Evolutionary conservation across 2,329 filamentous ascomycete genomes (phyloP), one percentile per base, ranked within the genome.

Genomic region (Phialocephala subalpina): DNA sequence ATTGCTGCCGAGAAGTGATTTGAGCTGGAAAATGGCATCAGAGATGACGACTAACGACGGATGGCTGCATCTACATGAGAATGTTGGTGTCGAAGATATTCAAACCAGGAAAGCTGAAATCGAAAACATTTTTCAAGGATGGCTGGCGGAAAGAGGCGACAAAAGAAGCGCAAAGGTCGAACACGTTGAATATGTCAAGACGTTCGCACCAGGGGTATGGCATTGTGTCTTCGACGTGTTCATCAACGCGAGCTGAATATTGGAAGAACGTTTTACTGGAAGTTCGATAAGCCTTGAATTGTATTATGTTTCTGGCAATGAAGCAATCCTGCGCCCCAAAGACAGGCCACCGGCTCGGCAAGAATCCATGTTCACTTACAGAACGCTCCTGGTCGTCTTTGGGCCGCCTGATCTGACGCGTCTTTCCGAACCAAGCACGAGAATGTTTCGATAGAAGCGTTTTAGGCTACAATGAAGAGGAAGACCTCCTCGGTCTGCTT

Each of bases 211-310:
- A 33, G 87, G 83, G 0, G 87, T 91, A 8, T 90, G 87, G 87
- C 89, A 92, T 78, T 89, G 87, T 70, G 89, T 91, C 63, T 91
- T 90, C 78, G 89, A 92, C 77, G 80, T 90, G 22, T 81, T 80
- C 61, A 58, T 77, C 55, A 29, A 8, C 4, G 49, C 12, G 18
- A 42, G 38, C 12, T 42, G 18, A 14, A 14, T 16, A n/a, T 42
- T 12, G 3, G 5, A n/a, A 42, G 38, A 12, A 42, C 12, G 12
- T 16, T 3, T 42, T 4, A 42, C n/a, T n/a, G 38, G 38, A 12
- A 16, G 12, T 14, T 14, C 5, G 14, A 42, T n/a, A n/a, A 42
- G 12, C 12, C 12, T n/a, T 42, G 38, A 14, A 42, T 42, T 4
- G 18, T 42, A n/a, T 12, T 14, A 42, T 4, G 38, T 42, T 14